Evolutionary conservation across 164 flowering plant species (phyloP), one percentile per base, ranked within the genome.

Genomic region (Houttuynia cordata): DNA sequence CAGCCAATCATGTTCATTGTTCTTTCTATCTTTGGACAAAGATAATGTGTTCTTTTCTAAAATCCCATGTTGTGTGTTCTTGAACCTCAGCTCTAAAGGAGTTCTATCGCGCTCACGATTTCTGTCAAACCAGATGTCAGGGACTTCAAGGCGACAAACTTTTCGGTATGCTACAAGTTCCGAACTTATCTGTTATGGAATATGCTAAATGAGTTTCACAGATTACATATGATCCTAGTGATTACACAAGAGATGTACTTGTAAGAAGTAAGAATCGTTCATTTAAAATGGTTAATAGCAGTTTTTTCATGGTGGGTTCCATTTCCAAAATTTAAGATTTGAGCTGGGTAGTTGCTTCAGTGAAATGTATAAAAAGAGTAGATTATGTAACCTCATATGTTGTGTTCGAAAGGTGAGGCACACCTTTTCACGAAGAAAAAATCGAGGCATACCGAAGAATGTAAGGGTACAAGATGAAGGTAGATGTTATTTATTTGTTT

Each of bases 21-120:
- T 19, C 24, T 4, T n/a, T 23, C 30, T 54, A 24, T 12, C 0
- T 9, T 15, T 54, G 17, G 1, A 10, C 17, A 5, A 12, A 14
- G 34, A 54, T 12, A 7, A 54, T 19, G 10, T 54, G 9, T 24
- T 8, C 34, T 54, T 17, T 8, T 24, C 34, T 21, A 9, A 23
- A 10, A 54, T 23, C 57, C 30, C 18, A 23, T 57, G 19, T 37
- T 57, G 21, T 1, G n/a, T 57, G 23, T 57, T 30, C 24, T 25
- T 25, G n/a, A 14, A 12, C 45, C 19, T 0, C 59, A 57, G 59
- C 59, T 57, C 59, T 19, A 57, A 57, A 57, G 59, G 59, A 15
- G 59, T 57, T 1, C 45, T 57, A 9, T 57, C 59, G 34, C 59
- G 59, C 21, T 57, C 45, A 17, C 37, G 39, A 57, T 57, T 24